A percentile compares a stretch with the other conserved stretches of the same genome.
Evolutionary conservation across 139 green algal genomes (phyloP).

Genomic region (Chlorella ohadii): DNA sequence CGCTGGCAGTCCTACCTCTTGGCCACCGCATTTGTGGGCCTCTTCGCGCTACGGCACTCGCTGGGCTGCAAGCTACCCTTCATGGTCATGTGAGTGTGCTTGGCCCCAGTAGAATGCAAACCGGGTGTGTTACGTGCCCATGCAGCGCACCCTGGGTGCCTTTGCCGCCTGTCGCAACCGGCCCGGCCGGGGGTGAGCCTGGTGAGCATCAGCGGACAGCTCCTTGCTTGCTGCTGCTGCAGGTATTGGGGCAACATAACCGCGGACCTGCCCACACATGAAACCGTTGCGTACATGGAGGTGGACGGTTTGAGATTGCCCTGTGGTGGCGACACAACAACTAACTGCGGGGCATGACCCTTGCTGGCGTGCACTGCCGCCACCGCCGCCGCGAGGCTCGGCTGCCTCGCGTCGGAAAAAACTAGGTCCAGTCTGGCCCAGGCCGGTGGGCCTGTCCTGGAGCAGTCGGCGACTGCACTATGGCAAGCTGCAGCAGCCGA

Average conservation of each 20-base stretch:
- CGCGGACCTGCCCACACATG: not conserved
- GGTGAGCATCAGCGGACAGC: not conserved
- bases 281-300: conserved; percentile 13
- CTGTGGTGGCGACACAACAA: not conserved
- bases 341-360: too few relatives aligned
- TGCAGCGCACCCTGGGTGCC: not conserved
- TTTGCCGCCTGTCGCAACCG: not conserved
- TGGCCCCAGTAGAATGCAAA: not conserved
- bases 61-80: conserved; percentile 29
- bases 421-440: too few relatives aligned
- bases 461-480: too few relatives aligned
- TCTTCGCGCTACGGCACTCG: conserved; percentile 32
- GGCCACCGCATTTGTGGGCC: conserved; percentile 34
- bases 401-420: too few relatives aligned
- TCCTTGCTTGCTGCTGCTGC: not conserved
- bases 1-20: not conserved
- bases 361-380: too few relatives aligned
- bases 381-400: too few relatives aligned
- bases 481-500: too few relatives aligned
- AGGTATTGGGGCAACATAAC: conserved; percentile 29
- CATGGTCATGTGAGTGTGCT: conserved; percentile 19
- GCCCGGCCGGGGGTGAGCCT: not conserved
- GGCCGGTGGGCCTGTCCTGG: too few relatives aligned
- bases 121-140: not conserved
- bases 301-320: not conserved